A percentile compares a stretch with the other conserved stretches of the same genome.
phyloP scores from a whole-genome alignment of 2,329 filamentous ascomycete genomes.

The Penicillium italicum region DNA sequence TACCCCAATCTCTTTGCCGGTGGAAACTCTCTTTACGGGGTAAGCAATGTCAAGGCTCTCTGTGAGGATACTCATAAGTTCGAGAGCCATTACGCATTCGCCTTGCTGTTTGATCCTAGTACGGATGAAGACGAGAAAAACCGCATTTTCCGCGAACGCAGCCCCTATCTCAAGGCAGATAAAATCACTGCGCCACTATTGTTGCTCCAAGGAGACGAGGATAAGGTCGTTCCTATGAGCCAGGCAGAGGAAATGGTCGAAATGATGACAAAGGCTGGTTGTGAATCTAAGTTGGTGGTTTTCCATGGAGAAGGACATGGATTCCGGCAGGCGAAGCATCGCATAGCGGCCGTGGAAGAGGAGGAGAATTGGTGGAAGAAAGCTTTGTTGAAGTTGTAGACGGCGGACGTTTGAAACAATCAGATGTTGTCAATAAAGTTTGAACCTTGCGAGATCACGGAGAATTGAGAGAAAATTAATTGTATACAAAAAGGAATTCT shows the following conservation, averaged over 20 bases:
- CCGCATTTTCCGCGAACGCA: constrained; percentile 45
- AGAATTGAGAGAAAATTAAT: too few relatives aligned
- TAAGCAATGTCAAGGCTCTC: constrained; percentile 48
- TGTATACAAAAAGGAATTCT: too few relatives aligned
- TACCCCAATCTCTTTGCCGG: constrained; percentile 29
- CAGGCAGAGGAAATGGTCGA: constrained; percentile 53
- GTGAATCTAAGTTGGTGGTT: constrained; percentile 46
- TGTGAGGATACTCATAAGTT: constrained; percentile 52
- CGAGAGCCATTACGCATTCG: constrained; percentile 49
- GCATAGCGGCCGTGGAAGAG: constrained; percentile 42
- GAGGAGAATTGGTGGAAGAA: constrained; percentile 49
- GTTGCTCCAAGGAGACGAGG: constrained; percentile 52
- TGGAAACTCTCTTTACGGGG: constrained; percentile 49
- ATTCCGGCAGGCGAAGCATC: constrained; percentile 43
- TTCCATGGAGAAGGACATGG: constrained; percentile 51
- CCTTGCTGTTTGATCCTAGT: constrained; percentile 38
- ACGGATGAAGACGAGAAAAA: constrained; percentile 39
- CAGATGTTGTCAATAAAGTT: too few relatives aligned
- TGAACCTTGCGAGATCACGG: too few relatives aligned
- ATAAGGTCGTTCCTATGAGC: constrained; percentile 56
- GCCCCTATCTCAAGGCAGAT: constrained; percentile 47
- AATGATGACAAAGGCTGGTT: constrained; percentile 40
- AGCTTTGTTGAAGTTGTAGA: background rate
- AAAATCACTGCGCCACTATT: constrained; percentile 50
- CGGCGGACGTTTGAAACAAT: background rate